These are phyloP conservation scores for Xerophyta viscosa DNA, from an alignment of 106 monocot species.

Conservation along the genomic window DNA sequence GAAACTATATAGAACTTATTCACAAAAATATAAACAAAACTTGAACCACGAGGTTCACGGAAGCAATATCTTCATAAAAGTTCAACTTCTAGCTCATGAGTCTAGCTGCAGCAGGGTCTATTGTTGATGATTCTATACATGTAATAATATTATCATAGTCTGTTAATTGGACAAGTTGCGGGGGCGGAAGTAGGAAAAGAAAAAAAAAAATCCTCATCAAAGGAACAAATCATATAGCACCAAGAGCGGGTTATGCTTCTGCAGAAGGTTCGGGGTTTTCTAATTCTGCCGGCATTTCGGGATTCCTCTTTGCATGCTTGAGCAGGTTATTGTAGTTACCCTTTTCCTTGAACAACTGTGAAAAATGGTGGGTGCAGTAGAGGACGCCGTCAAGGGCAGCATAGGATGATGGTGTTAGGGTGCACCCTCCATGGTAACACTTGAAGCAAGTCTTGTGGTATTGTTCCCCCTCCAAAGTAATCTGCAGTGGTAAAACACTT, in stretches of 20 bases:
- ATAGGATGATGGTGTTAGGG: constrained; percentile 28
- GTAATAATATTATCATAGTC: no score
- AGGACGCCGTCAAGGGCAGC: constrained; percentile 42
- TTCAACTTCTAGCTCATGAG: no score
- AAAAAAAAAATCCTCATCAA: no score
- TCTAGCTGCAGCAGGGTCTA: no score
- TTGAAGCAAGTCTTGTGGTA: constrained; percentile 41
- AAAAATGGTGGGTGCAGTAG: constrained; percentile 19
- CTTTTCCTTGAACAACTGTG: constrained; percentile 24
- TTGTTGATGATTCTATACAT: no score
- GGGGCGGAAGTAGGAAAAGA: no score
- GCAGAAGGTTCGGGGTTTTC: not conserved
- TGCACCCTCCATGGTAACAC: constrained; percentile 34
- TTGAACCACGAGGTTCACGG: no score
- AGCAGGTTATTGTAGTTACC: constrained; percentile 14
- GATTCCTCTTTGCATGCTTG: constrained; percentile 14
- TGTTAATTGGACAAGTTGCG: no score
- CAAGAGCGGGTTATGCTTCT: not conserved
- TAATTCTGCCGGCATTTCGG: constrained; percentile 3
- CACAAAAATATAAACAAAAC: no score
- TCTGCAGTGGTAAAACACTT: constrained; percentile 6
- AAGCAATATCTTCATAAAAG: no score
- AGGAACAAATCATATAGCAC: no score
- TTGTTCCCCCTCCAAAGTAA: constrained; percentile 31
- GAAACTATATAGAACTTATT: no score